Percentiles rank a stretch among this genome's conserved stretches.
Conservation (phyloP, 805 yeast species). For the Sugiyamaella floridensis region DNA sequence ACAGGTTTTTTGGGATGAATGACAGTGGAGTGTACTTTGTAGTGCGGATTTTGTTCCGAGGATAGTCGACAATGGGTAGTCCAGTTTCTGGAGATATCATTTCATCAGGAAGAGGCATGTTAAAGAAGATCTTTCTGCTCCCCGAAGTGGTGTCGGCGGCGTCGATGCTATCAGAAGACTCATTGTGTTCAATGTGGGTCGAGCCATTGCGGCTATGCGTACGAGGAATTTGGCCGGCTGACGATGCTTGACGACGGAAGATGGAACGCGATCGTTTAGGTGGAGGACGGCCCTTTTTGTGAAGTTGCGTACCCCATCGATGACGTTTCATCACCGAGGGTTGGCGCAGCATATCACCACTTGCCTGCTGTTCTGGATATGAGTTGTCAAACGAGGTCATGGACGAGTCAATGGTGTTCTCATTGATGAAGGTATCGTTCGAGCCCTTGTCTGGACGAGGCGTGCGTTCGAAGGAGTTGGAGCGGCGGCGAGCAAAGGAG, state of each 20-base stretch:
- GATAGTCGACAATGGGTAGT: conserved; percentile 54
- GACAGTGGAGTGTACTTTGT: conserved; percentile 91
- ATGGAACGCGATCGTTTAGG: conserved; percentile 24
- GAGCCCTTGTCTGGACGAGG: background rate
- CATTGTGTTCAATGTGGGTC: background rate
- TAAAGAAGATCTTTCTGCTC: conserved; percentile 41
- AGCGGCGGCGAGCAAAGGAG: conserved; percentile 9
- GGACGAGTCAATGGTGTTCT: background rate
- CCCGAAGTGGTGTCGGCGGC: conserved; percentile 3
- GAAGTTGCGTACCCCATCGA: conserved; percentile 88
- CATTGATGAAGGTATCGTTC: background rate
- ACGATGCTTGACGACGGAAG: conserved; percentile 7
- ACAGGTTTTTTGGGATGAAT: conserved; percentile 80
- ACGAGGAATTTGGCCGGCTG: background rate
- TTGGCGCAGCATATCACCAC: conserved; percentile 26
- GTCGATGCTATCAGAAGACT: conserved; percentile 6
- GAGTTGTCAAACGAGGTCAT: background rate
- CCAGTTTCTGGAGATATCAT: conserved; percentile 47
- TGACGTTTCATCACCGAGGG: conserved; percentile 61
- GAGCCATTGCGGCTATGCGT: background rate
- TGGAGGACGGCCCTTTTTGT: conserved; percentile 58
- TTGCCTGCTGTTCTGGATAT: background rate
- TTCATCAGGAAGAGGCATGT: conserved; percentile 43
- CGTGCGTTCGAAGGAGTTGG: background rate
- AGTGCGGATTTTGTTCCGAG: conserved; percentile 91